Base-by-base conservation (phyloP, 495 filamentous ascomycete genomes). In the Penicillium fimorum region DNA sequence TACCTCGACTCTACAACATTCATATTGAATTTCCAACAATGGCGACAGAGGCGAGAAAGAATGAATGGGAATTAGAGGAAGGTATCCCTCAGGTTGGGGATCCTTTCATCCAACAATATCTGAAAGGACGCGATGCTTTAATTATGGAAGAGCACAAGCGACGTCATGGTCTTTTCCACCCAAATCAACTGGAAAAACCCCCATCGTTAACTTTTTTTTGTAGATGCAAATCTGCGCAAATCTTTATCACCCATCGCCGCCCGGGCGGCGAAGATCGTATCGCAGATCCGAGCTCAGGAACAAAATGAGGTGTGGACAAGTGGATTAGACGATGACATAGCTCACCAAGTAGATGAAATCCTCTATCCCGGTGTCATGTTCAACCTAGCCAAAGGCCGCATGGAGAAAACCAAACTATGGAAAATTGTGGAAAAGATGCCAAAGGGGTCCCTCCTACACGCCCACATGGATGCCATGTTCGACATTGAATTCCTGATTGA, bases 351-450 rank as follows among this genome's bases (percentile, higher is more conserved):
- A 30, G 77, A 81, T 15, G 76, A 83, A 38, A 75, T 72, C 20
- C 74, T 89, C 24, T 86, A 88, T 65, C 91, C 90, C 1, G 91
- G 92, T 1, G 93, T 95, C 82, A 92, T 93, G 87, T 96, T 96
- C 63, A 82, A 79, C 9, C 76, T 91, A 24, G 90, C 90, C 56
- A 91, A 88, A 67, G 80, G 84, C 22, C 78, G 83, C 10, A 91
- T 96, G 84, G 89, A 93, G 67, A 77, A 78, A 59, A 92, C 89
- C 6, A 86, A 85, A 62, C 78, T 96, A 10, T 97, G 91, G 90
- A 80, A 82, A 58, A 94, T 97, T 51, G 82, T 96, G 4, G 79
- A 85, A 47, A 80, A 74, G 42, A 89, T 98, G 88, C 94, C 94
- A 20, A 97, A 98, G 67, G 94, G 94, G 4, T 84, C 88, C 5